Percentiles rank a stretch among this genome's conserved stretches.
Evolutionary conservation across 2,329 filamentous ascomycete species (phyloP).

Genomic region (Malbranchea zuffiana): DNA sequence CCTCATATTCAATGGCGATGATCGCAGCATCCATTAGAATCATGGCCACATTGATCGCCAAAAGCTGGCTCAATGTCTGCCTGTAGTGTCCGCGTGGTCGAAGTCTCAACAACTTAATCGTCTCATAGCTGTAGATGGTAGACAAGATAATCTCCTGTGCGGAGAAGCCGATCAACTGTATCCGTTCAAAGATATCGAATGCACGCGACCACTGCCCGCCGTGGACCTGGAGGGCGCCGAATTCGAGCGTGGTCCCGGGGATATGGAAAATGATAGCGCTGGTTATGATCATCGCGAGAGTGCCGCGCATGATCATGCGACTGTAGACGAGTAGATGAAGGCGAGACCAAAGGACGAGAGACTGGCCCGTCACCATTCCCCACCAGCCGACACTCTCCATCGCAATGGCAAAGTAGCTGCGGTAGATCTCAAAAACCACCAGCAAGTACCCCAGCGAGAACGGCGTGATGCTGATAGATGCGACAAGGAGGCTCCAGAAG

Average conservation of each 20-base stretch:
- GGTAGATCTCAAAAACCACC: too few relatives aligned
- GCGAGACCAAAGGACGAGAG: slow-evolving; percentile 41
- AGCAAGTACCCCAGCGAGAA: too few relatives aligned
- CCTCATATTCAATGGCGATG: slow-evolving; percentile 27
- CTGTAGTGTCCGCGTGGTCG: slow-evolving; percentile 18
- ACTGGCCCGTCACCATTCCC: slow-evolving; percentile 40
- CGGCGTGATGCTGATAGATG: slow-evolving; percentile 33
- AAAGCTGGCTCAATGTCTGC: slow-evolving; percentile 29
- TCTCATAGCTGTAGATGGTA: slow-evolving; percentile 39
- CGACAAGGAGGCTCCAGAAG: slow-evolving; percentile 37
- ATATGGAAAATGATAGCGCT: slow-evolving; percentile 36
- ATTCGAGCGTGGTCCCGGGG: slow-evolving; percentile 37
- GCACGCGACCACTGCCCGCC: slow-evolving; percentile 23
- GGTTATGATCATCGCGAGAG: slow-evolving; percentile 39
- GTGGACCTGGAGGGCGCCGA: too few relatives aligned
- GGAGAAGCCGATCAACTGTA: slow-evolving; percentile 48
- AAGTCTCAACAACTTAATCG: slow-evolving; percentile 29
- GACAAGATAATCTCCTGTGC: slow-evolving; percentile 47
- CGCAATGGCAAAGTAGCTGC: too few relatives aligned
- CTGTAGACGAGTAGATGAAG: slow-evolving; percentile 38
- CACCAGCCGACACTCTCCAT: slow-evolving; percentile 26
- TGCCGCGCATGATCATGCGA: slow-evolving; percentile 29
- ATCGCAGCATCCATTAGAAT: slow-evolving; percentile 35
- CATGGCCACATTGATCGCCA: slow-evolving; percentile 34
- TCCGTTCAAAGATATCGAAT: slow-evolving; percentile 42